Percentiles rank a stretch among this genome's conserved stretches.
phyloP scores from a whole-genome alignment of 1,139 yeast species.

The Pichia sp. region DNA sequence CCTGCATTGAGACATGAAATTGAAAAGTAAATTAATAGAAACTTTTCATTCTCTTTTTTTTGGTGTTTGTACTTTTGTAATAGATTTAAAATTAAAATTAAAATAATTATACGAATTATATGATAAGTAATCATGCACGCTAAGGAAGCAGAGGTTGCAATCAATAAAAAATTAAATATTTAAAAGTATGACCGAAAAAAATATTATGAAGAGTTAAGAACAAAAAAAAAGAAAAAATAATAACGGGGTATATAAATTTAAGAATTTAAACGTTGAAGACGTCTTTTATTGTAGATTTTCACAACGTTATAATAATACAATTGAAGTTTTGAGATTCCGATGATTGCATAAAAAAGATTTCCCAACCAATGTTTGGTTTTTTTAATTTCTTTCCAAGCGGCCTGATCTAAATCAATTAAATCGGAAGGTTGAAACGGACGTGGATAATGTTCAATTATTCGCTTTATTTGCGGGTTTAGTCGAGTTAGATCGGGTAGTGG shows the following conservation, averaged over 20 bases:
- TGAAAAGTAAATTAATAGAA: slow-evolving; percentile 13
- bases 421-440: slow-evolving; percentile 27
- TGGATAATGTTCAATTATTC: slow-evolving; percentile 25
- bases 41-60: background rate
- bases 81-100: too few species aligned
- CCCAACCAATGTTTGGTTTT: slow-evolving; percentile 34
- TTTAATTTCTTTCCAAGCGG: slow-evolving; percentile 37
- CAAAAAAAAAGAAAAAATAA: background rate
- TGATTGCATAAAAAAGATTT: slow-evolving; percentile 44
- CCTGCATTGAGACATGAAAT: slow-evolving; percentile 38
- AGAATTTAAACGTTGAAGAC: slow-evolving; percentile 17
- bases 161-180: too few species aligned
- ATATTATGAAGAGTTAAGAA: background rate
- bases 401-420: slow-evolving; percentile 36
- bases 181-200: too few species aligned
- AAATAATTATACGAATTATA: too few species aligned
- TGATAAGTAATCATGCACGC: too few species aligned
- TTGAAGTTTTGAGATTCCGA: slow-evolving; percentile 47
- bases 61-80: background rate
- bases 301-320: slow-evolving; percentile 50
- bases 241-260: background rate
- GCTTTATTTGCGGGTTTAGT: slow-evolving; percentile 20
- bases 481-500: slow-evolving; percentile 22
- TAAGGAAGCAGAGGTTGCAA: too few species aligned
- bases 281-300: slow-evolving; percentile 31